A percentile compares a stretch with the other conserved stretches of the same genome.
phyloP scores from a whole-genome alignment of 108 stramenopile species.

The Cyclotella atomus region DNA sequence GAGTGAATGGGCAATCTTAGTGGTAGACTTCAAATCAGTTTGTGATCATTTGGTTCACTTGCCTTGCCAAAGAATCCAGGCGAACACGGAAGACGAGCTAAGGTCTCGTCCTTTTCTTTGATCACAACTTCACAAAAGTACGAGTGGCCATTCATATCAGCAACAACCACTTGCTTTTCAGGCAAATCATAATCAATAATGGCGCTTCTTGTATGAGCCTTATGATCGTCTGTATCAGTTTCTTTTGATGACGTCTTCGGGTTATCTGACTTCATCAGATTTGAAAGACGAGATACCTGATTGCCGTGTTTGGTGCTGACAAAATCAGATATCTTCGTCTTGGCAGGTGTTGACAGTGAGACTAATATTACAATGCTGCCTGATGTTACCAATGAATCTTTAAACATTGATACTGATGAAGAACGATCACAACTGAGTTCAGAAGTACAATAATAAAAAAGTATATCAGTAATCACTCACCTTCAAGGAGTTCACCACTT shows the following conservation, averaged over 20 bases:
- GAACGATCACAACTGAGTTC: too few relatives aligned
- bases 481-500: slow-evolving; percentile 56
- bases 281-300: background rate
- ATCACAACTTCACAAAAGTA: slow-evolving; percentile 63
- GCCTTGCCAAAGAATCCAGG: slow-evolving; percentile 82
- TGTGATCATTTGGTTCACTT: too few relatives aligned
- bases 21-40: too few relatives aligned
- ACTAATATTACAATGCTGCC: slow-evolving; percentile 15
- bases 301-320: background rate
- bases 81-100: slow-evolving; percentile 62
- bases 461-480: background rate
- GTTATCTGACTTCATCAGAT: background rate
- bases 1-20: too few relatives aligned
- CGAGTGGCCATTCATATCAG: slow-evolving; percentile 58
- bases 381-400: slow-evolving; percentile 16
- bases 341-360: slow-evolving; percentile 4
- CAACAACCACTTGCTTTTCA: slow-evolving; percentile 42
- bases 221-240: too few relatives aligned
- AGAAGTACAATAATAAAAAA: too few relatives aligned
- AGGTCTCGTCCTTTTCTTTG: slow-evolving; percentile 11
- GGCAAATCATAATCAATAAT: background rate
- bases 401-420: slow-evolving; percentile 44
- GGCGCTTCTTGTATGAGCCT: too few relatives aligned
- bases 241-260: background rate
- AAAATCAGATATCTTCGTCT: background rate